Evolutionary conservation across 2,329 filamentous ascomycete species (phyloP), one percentile per base, ranked within the genome.

Genomic region (Apiospora koreana): DNA sequence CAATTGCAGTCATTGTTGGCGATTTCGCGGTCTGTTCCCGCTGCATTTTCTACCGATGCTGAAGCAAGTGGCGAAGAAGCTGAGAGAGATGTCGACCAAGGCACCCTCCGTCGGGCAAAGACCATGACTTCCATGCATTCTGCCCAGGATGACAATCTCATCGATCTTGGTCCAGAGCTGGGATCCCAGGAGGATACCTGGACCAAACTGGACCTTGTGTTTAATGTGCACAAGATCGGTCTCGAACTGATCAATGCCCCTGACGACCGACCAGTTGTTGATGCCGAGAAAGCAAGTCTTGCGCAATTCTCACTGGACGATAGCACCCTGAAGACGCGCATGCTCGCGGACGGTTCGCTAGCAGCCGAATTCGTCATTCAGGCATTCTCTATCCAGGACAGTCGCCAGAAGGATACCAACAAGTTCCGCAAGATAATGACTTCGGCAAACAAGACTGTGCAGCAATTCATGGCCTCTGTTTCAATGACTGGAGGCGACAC

Each of bases 381-480:
- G 71, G 96, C 95, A 0, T 98, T 99, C 80, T 97, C 94, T 0
- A 97, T 98, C 74, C 89, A 93, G 69, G 96, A 99, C 79, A 98
- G 93, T 73, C 91, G 97, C n/a, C 91, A 90, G 5, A 89, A 90
- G 69, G 95, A 97, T 76, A 93, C 92, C 6, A 99, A 98, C 84
- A 98, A 97, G 79, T 99, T 97, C 86, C 91, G 94, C 67, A 97
- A 95, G 80, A 98, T 99, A 82, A 98, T 99, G 96, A 95, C 95
- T 1, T 91, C 97, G 69, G 94, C 95, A 77, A 98, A 98, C 81
- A 95, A 94, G 75, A 92, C 95, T 69, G 94, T 96, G 64, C 95
- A 98, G 80, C 97, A 99, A 76, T 95, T 99, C 77, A 99, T 99
- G 96, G 96, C 96, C 23, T 98, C 93, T 79, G 85, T 99, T 4